Evolutionary conservation across 306 rosid species (phyloP).

Genomic region (Carpinus viminea): DNA sequence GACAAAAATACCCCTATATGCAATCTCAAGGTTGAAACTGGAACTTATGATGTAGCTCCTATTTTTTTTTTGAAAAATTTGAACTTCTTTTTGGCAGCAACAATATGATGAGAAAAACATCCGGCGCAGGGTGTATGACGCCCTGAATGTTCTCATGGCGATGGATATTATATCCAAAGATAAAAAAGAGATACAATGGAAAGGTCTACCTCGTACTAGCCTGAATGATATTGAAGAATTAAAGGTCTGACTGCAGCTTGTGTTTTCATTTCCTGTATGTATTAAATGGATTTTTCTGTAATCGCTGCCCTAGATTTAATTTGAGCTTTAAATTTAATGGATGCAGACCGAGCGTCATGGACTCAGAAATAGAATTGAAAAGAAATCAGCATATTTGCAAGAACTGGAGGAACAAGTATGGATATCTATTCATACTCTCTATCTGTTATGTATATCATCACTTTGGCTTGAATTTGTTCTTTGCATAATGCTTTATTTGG

Average conservation of each 20-base stretch:
- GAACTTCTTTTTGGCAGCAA: conserved; percentile 62
- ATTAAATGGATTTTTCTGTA: conserved; percentile 7
- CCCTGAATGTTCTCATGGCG: conserved; percentile 97
- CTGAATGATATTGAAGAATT: conserved; percentile 84
- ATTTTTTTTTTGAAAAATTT: background rate
- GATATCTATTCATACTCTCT: conserved; percentile 12
- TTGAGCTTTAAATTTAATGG: conserved; percentile 25
- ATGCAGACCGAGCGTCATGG: conserved; percentile 77
- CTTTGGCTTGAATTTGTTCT: conserved; percentile 11
- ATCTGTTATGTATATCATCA: conserved; percentile 9
- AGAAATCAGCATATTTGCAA: conserved; percentile 89
- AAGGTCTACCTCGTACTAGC: conserved; percentile 94
- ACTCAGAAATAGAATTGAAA: conserved; percentile 76
- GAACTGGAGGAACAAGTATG: conserved; percentile 95
- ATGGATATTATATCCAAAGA: conserved; percentile 99
- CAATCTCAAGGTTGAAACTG: conserved; percentile 9
- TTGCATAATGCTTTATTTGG: background rate
- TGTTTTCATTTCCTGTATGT: conserved; percentile 16
- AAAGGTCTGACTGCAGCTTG: conserved; percentile 55
- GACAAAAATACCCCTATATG: too few relatives aligned
- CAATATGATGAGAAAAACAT: conserved; percentile 97
- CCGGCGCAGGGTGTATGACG: conserved; percentile 96
- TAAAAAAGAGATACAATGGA: conserved; percentile 98
- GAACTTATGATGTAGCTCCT: conserved; percentile 21
- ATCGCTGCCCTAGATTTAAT: background rate